These are phyloP conservation scores for Arabidopsis hybrid DNA, from an alignment of 441 rosid species.

Conservation along the genomic window DNA sequence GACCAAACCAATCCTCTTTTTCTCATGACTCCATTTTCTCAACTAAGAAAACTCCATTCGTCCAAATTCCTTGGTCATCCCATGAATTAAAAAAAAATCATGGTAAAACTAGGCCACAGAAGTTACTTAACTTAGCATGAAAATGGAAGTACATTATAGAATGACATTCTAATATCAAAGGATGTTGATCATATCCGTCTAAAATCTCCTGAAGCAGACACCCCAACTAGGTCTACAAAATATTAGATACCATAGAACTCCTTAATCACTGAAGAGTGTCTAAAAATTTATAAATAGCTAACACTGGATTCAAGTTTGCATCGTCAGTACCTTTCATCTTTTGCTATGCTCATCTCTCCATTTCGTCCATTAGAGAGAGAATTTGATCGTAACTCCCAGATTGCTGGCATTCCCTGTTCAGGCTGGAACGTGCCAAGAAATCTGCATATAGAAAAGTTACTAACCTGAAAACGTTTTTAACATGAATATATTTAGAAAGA, in stretches of 20 bases:
- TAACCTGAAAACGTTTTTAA: conserved; percentile 3
- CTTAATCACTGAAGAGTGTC: conserved; percentile 11
- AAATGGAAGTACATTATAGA: conserved; percentile 23
- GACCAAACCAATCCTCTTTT: conserved; percentile 25
- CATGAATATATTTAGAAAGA: conserved; percentile 14
- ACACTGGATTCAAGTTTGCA: conserved; percentile 27
- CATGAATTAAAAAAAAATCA: not conserved
- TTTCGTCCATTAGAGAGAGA: conserved; percentile 62
- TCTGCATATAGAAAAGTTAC: conserved; percentile 53
- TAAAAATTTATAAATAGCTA: conserved; percentile 4
- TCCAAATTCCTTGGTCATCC: not conserved
- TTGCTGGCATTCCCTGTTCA: conserved; percentile 73
- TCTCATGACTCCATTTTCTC: conserved; percentile 21
- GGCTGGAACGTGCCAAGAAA: conserved; percentile 96
- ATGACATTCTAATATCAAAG: conserved; percentile 22
- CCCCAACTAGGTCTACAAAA: conserved; percentile 15
- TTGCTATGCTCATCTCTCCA: conserved; percentile 63
- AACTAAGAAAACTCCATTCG: not conserved
- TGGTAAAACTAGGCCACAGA: not conserved
- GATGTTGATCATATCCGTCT: conserved; percentile 11
- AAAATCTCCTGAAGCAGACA: conserved; percentile 20
- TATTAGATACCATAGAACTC: conserved; percentile 10
- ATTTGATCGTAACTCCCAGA: conserved; percentile 92
- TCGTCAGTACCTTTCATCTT: conserved; percentile 72
- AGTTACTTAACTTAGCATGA: conserved; percentile 27